Base-by-base conservation (phyloP, 2,329 filamentous ascomycete species). In the Macroventuria anomochaeta region DNA sequence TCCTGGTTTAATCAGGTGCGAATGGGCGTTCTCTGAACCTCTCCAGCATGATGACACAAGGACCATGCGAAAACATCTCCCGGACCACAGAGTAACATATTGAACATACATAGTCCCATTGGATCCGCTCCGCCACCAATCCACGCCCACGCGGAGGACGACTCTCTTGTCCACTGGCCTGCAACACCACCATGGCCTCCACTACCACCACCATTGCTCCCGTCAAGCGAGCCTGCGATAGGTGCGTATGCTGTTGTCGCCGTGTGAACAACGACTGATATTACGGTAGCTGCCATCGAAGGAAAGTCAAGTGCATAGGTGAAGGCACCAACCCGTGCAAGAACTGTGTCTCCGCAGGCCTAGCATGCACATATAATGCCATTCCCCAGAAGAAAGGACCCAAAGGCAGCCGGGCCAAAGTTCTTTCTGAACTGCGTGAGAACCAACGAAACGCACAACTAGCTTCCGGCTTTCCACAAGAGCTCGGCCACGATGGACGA, bases 361-460 rank as follows among this genome's bases (percentile, higher is more conserved):
- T 87, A 55, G 79, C 76, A n/a, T 87, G 85, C 75, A 87, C 84
- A 59, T 84, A 85, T 69, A 85, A 87, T 63, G 83, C 85, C 63
- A 81, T 87, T 36, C 85, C 85, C 12, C 83, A 85, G 70, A 86
- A 86, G 71, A 83, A 86, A 61, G 85, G 85, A 2, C 85, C 85
- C 11, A 88, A 87, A 64, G 82, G 83, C 23, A 84, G 83, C 42
- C 80, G 83, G 55, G 85, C 85, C 28, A 83, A 85, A 60, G 83
- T 88, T 33, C 84, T 88, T 53, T 85, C 84, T 56, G 83, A 86
- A 72, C 75, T 88, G 18, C 78, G 85, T 46, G 82, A 78, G 76
- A 84, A 69, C 57, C 73, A 75, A 70, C 77, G 70, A 62, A 74
- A 77, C 53, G 73, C 76, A 54, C 75, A 80, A 64, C 70, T 80